Percentiles rank a stretch among this genome's conserved stretches.
Conservation (phyloP, 768 basidiomycete species). For the Guyanaporus albipodus region DNA sequence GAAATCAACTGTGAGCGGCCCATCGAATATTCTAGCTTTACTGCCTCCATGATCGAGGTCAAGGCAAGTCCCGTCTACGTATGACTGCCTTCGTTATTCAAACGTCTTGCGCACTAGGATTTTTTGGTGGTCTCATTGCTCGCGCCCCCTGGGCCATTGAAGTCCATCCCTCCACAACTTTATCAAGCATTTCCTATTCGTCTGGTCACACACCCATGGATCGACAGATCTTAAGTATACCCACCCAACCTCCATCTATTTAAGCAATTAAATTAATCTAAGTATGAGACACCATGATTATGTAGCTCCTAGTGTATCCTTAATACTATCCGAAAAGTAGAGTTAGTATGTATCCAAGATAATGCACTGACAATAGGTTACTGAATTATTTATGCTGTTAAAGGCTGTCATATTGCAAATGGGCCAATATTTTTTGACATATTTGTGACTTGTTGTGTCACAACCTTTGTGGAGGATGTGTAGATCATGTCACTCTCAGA, state of each 20-base stretch:
- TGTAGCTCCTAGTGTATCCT: neutral
- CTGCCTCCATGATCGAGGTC: constrained; percentile 43
- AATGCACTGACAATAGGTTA: too few species aligned
- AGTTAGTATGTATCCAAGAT: too few species aligned
- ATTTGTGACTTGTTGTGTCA: too few species aligned
- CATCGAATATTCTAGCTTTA: constrained; percentile 47
- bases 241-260: constrained; percentile 7
- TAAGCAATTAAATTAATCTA: constrained; percentile 20
- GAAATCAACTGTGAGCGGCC: constrained; percentile 40
- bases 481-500: too few species aligned
- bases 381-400: too few species aligned
- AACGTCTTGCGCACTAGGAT: constrained; percentile 40
- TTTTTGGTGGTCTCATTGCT: constrained; percentile 51
- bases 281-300: neutral
- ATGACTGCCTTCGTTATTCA: neutral
- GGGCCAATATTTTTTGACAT: too few species aligned
- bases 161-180: constrained; percentile 34
- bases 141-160: constrained; percentile 33
- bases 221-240: constrained; percentile 24
- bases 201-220: constrained; percentile 59
- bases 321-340: constrained; percentile 10
- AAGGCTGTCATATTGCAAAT: too few species aligned
- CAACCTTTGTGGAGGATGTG: too few species aligned
- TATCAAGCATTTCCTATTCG: constrained; percentile 54
- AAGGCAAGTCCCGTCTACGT: constrained; percentile 36